Conservation (phyloP, 176 grass and related monocot species). For the Typha latifolia region DNA sequence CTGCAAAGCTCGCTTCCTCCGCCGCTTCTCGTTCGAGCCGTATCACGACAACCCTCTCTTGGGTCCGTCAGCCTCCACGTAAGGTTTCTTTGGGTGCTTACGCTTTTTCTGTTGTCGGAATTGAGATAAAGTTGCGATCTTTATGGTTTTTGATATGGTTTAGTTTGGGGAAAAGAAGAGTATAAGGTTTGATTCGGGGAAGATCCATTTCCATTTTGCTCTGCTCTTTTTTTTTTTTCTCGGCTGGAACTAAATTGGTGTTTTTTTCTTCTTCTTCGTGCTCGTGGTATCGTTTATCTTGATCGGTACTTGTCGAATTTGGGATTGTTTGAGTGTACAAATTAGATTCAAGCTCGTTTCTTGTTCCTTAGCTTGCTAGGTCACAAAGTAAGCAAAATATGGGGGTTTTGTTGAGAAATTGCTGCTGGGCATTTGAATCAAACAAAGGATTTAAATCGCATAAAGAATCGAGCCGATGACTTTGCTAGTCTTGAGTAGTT, state of each 20-base stretch:
- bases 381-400: too few relatives aligned
- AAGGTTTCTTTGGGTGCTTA: constrained; percentile 9
- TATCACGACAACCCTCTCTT: constrained; percentile 75
- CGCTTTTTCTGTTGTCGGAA: not conserved
- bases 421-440: too few relatives aligned
- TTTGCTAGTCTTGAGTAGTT: too few relatives aligned
- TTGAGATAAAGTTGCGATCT: not conserved
- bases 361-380: too few relatives aligned
- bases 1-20: constrained; percentile 47
- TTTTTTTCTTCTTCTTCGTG: too few relatives aligned
- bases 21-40: constrained; percentile 76
- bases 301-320: too few relatives aligned
- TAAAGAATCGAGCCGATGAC: too few relatives aligned
- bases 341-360: too few relatives aligned
- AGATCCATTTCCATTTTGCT: not conserved
- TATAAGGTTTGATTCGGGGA: not conserved
- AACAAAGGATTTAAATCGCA: too few relatives aligned
- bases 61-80: constrained; percentile 56
- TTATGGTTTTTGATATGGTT: not conserved
- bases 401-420: too few relatives aligned
- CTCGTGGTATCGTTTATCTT: too few relatives aligned
- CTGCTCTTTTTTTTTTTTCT: not conserved
- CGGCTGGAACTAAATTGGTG: not conserved
- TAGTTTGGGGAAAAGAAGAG: not conserved
- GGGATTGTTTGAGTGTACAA: too few relatives aligned